Evolutionary conservation across 2,329 filamentous ascomycete species (phyloP).

Genomic region (Colletotrichum eleusines): DNA sequence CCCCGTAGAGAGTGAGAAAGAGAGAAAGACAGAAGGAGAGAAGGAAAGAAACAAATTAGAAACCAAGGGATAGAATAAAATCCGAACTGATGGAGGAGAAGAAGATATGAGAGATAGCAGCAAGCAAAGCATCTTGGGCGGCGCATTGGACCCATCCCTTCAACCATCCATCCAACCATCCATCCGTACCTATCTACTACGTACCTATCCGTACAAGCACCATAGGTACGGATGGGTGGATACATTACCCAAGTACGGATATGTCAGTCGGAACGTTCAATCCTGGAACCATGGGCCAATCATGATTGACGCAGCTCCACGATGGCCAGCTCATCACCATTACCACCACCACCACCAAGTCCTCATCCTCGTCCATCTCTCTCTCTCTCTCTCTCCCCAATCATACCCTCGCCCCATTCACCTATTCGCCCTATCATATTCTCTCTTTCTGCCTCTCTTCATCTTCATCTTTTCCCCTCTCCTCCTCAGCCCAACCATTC

Average conservation of each 20-base stretch:
- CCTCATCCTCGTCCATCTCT: background rate
- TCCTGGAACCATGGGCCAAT: background rate
- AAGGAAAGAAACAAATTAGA: no score
- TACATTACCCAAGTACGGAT: background rate
- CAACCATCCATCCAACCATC: no score
- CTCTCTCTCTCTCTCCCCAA: background rate
- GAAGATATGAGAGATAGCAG: background rate
- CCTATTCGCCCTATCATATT: constrained; percentile 6
- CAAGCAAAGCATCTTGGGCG: no score
- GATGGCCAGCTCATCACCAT: constrained; percentile 34
- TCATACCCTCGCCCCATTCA: constrained; percentile 28
- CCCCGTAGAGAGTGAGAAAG: background rate
- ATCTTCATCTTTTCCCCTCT: no score
- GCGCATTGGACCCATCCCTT: background rate
- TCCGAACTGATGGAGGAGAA: background rate
- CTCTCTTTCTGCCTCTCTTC: constrained; percentile 4
- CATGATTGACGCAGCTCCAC: constrained; percentile 2
- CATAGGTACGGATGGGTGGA: no score
- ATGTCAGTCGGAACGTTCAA: constrained; percentile 3
- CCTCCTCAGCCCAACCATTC: constrained; percentile 3
- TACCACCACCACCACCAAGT: constrained; percentile 1
- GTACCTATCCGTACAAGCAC: no score
- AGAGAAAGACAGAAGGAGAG: background rate
- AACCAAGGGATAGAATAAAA: background rate
- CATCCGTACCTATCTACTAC: no score